Percentiles rank a stretch among this genome's conserved stretches.
phyloP scores from a whole-genome alignment of 805 yeast genomes.

The Maudiozyma serrabonitensis region DNA sequence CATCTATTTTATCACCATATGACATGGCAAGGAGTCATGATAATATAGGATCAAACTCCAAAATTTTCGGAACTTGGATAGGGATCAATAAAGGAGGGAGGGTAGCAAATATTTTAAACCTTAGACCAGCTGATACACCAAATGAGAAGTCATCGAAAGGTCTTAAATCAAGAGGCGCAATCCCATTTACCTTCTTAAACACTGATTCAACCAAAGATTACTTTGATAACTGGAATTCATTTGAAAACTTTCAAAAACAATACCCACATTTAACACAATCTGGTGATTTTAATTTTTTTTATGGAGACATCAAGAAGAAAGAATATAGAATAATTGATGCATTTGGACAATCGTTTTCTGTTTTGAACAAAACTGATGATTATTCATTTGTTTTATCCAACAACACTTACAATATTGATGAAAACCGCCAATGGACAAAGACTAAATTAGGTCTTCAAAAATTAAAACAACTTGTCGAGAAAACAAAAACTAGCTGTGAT shows the following conservation, averaged over 20 bases:
- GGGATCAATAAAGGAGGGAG: conserved; percentile 54
- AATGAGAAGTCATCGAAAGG: conserved; percentile 2
- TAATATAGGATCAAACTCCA: conserved; percentile 25
- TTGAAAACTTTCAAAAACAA: conserved; percentile 15
- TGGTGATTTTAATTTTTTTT: conserved; percentile 30
- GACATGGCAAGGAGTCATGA: conserved; percentile 44
- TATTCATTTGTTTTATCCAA: conserved; percentile 23
- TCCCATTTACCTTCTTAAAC: conserved; percentile 34
- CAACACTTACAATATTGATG: conserved; percentile 15
- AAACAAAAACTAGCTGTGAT: conserved; percentile 9
- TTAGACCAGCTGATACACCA: conserved; percentile 34
- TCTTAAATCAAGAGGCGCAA: conserved; percentile 35
- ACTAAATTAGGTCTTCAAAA: conserved; percentile 44
- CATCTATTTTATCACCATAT: conserved; percentile 48
- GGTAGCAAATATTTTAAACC: conserved; percentile 69
- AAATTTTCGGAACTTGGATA: conserved; percentile 86
- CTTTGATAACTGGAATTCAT: conserved; percentile 21
- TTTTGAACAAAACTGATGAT: conserved; percentile 17
- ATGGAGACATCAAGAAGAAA: conserved; percentile 25
- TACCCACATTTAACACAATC: conserved; percentile 16
- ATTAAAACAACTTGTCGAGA: conserved; percentile 29
- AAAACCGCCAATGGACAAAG: conserved; percentile 56
- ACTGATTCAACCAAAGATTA: conserved; percentile 11
- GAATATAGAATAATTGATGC: conserved; percentile 23
- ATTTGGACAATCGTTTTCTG: conserved; percentile 22